A percentile compares a stretch with the other conserved stretches of the same genome.
These are phyloP conservation scores for Coemansia sp. DNA, from an alignment of 192 early-diverging fungal species.

Conservation along the genomic window DNA sequence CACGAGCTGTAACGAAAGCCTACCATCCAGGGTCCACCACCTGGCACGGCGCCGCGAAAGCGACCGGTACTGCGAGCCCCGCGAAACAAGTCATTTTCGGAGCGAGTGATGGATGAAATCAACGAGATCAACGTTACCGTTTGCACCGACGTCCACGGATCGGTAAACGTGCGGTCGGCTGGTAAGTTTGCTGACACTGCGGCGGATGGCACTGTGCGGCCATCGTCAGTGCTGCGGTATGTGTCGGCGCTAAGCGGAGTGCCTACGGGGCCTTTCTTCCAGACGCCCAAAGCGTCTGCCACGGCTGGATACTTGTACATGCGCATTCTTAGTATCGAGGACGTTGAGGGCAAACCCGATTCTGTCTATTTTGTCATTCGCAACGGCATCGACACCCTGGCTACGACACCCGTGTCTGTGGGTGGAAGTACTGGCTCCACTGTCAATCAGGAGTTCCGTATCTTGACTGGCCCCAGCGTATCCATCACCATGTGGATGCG, in stretches of 20 bases:
- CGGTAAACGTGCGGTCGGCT: conserved; percentile 22
- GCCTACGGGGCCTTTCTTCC: conserved; percentile 48
- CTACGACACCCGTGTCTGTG: conserved; percentile 40
- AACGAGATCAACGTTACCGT: conserved; percentile 31
- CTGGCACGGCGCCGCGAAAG: conserved; percentile 18
- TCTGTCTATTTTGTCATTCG: conserved; percentile 56
- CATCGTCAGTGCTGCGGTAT: conserved; percentile 41
- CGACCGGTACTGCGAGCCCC: conserved; percentile 35
- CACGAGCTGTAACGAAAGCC: conserved; percentile 8
- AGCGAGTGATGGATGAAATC: conserved; percentile 41
- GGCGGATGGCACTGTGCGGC: conserved; percentile 36
- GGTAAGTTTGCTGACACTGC: conserved; percentile 15
- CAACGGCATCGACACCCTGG: conserved; percentile 54
- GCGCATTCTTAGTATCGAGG: conserved; percentile 53
- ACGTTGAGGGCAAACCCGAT: conserved; percentile 38
- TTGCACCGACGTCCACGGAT: conserved; percentile 22
- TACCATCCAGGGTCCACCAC: background rate
- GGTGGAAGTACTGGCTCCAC: conserved; percentile 17
- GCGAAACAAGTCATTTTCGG: conserved; percentile 27
- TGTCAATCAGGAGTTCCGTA: conserved; percentile 56
- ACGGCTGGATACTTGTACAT: conserved; percentile 51
- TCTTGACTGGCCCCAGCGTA: conserved; percentile 44
- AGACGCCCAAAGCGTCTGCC: conserved; percentile 27
- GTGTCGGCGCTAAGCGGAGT: conserved; percentile 49
- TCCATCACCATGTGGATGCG: conserved; percentile 57